Percentiles rank a stretch among this genome's conserved stretches.
phyloP scores from a whole-genome alignment of 176 grass and related monocot species.

The Avena eriantha region DNA sequence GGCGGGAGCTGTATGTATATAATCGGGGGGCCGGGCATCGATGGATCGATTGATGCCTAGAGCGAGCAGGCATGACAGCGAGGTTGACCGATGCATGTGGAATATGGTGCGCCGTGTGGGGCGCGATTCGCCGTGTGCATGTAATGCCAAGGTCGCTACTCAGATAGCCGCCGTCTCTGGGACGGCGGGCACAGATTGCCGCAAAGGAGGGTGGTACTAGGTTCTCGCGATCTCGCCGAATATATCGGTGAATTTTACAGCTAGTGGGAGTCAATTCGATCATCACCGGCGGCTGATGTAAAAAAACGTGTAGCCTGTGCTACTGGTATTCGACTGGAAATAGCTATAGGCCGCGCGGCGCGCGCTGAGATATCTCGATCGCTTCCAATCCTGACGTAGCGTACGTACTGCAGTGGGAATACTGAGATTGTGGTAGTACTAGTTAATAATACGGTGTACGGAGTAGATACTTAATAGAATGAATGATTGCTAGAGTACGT shows the following conservation, averaged over 20 bases:
- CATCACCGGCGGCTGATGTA: neutral
- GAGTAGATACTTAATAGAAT: neutral
- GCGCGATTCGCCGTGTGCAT: neutral
- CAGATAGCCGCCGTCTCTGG: neutral
- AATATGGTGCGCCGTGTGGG: conserved; percentile 24
- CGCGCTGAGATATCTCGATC: neutral
- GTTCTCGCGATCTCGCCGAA: neutral
- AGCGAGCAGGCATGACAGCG: conserved; percentile 13
- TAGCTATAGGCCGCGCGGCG: neutral
- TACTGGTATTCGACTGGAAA: neutral
- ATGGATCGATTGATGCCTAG: conserved; percentile 11
- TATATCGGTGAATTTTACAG: neutral
- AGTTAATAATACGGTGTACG: neutral
- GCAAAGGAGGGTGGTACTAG: conserved; percentile 31
- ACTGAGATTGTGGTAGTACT: neutral
- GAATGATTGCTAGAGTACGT: neutral
- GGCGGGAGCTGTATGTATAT: no score
- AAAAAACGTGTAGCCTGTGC: neutral
- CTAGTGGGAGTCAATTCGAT: neutral
- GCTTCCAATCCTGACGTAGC: neutral
- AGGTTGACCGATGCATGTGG: neutral
- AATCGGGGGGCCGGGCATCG: no score
- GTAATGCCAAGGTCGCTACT: neutral
- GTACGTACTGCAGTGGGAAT: neutral
- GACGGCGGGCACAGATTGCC: conserved; percentile 9